Evolutionary conservation across 306 rosid species (phyloP).

Genomic region (Vicia villosa): DNA sequence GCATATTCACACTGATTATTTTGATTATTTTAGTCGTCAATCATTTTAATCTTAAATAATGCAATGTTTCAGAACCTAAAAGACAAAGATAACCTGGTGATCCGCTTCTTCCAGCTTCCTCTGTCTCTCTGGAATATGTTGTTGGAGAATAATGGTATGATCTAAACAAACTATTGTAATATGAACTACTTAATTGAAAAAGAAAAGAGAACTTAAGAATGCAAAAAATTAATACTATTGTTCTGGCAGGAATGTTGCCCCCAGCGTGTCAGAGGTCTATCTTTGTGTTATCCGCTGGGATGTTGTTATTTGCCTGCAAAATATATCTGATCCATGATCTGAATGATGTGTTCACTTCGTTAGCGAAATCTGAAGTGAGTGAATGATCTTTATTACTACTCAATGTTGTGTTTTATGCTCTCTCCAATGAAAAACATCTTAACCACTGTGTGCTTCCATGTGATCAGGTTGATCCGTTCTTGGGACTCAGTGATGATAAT

Average conservation of each 20-base stretch:
- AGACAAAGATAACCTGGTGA: slow-evolving; percentile 62
- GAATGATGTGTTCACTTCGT: slow-evolving; percentile 62
- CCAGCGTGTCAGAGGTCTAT: slow-evolving; percentile 75
- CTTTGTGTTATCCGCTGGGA: slow-evolving; percentile 68
- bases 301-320: slow-evolving; percentile 81
- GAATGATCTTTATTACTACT: slow-evolving; percentile 6
- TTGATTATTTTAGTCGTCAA: not conserved
- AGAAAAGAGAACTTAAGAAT: not conserved
- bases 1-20: slow-evolving; percentile 11
- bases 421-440: not conserved
- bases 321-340: slow-evolving; percentile 74
- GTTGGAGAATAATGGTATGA: slow-evolving; percentile 73
- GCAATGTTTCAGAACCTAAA: slow-evolving; percentile 62
- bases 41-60: slow-evolving; percentile 29
- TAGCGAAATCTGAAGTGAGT: slow-evolving; percentile 73
- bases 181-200: not conserved
- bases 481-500: slow-evolving; percentile 74
- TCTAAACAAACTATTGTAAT: not conserved
- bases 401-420: not conserved
- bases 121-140: slow-evolving; percentile 73
- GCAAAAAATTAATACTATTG: slow-evolving; percentile 19
- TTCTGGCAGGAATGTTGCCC: slow-evolving; percentile 61
- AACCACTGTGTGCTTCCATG: slow-evolving; percentile 19
- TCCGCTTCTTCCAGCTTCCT: slow-evolving; percentile 83
- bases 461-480: slow-evolving; percentile 79